Evolutionary conservation across 192 early-diverging fungal genomes (phyloP).

Genomic region (Umbelopsis sp.): DNA sequence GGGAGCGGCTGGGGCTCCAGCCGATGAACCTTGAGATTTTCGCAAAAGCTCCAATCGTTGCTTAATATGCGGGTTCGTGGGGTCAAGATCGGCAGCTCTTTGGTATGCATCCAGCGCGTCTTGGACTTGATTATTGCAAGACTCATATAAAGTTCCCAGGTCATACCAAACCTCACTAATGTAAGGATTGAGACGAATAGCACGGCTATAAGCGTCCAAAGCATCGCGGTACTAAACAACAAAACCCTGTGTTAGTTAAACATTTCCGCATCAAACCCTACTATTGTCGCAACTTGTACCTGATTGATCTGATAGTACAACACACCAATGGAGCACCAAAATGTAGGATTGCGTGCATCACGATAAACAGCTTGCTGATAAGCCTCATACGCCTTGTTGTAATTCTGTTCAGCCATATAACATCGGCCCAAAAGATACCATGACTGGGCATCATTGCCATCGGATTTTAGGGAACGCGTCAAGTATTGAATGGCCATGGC

Average conservation of each 20-base stretch:
- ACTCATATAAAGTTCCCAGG: slow-evolving; percentile 94
- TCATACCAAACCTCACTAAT: slow-evolving; percentile 99
- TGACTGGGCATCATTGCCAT: slow-evolving; percentile 88
- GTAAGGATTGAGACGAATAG: slow-evolving; percentile 90
- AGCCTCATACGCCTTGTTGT: slow-evolving; percentile 94
- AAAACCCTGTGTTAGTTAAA: neutral
- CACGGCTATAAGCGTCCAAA: slow-evolving; percentile 94
- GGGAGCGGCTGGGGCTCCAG: slow-evolving; percentile 18
- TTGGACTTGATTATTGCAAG: slow-evolving; percentile 95
- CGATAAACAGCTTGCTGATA: slow-evolving; percentile 97
- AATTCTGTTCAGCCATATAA: slow-evolving; percentile 95
- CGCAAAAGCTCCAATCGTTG: slow-evolving; percentile 37
- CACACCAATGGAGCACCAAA: slow-evolving; percentile 99
- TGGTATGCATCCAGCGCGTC: slow-evolving; percentile 98
- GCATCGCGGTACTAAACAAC: slow-evolving; percentile 83
- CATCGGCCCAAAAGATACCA: slow-evolving; percentile 96
- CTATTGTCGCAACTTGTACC: slow-evolving; percentile 31
- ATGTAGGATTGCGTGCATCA: slow-evolving; percentile 91
- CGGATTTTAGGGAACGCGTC: slow-evolving; percentile 80
- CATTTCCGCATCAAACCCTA: neutral
- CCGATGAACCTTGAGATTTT: slow-evolving; percentile 21
- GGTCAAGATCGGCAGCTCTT: slow-evolving; percentile 91
- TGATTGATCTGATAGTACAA: slow-evolving; percentile 97
- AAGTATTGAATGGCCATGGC: slow-evolving; percentile 83
- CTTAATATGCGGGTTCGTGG: slow-evolving; percentile 61